Evolutionary conservation across 352 stramenopile species (phyloP).

Genomic region (Elongisporangium prolatum): DNA sequence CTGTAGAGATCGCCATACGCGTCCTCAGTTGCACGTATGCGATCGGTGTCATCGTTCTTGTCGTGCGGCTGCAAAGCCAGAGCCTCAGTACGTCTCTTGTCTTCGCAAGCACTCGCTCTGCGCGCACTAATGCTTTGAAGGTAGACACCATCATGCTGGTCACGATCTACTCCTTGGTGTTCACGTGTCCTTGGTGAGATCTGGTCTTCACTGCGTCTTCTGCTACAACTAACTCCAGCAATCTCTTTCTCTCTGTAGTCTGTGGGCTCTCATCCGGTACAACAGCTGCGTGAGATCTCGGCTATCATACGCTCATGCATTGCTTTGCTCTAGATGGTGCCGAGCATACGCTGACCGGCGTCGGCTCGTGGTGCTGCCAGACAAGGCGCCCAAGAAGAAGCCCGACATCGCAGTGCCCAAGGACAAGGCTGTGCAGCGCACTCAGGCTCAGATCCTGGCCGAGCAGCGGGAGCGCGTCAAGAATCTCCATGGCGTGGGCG

Average conservation of each 20-base stretch:
- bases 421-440: slow-evolving; percentile 49
- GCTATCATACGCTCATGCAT: neutral
- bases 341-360: slow-evolving; percentile 50
- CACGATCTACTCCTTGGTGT: slow-evolving; percentile 78
- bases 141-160: slow-evolving; percentile 72
- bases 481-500: slow-evolving; percentile 55
- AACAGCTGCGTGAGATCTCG: neutral
- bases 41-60: slow-evolving; percentile 46
- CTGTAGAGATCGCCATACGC: slow-evolving; percentile 66
- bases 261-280: slow-evolving; percentile 77
- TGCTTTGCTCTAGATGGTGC: slow-evolving; percentile 23
- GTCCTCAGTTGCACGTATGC: slow-evolving; percentile 48
- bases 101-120: too few relatives aligned
- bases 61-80: slow-evolving; percentile 44
- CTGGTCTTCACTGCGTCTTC: too few relatives aligned
- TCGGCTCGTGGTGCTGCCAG: slow-evolving; percentile 53
- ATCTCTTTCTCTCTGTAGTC: slow-evolving; percentile 23
- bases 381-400: slow-evolving; percentile 71
- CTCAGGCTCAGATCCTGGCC: slow-evolving; percentile 75
- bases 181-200: slow-evolving; percentile 72
- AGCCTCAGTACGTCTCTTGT: slow-evolving; percentile 60
- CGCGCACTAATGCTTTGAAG: too few relatives aligned
- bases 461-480: slow-evolving; percentile 64
- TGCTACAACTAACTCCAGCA: neutral
- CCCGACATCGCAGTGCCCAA: slow-evolving; percentile 66